Evolutionary conservation across 805 yeast species (phyloP).

Genomic region (Candida nitratophila): DNA sequence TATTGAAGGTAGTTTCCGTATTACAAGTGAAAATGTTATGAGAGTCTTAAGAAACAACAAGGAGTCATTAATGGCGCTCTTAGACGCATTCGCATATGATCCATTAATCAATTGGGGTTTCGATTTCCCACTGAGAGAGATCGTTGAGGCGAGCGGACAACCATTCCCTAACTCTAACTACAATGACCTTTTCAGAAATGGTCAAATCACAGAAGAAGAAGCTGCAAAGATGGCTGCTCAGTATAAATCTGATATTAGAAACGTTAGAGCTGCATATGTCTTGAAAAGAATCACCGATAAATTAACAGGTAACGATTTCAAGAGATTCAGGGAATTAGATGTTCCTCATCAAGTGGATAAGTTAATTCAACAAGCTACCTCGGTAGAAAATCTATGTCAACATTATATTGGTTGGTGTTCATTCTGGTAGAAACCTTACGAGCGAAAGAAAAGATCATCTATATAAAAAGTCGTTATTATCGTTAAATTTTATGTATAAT

Average conservation of each 20-base stretch:
- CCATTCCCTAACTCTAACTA: slow-evolving; percentile 61
- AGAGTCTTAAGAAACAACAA: slow-evolving; percentile 86
- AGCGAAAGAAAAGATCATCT: too few species aligned
- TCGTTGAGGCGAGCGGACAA: slow-evolving; percentile 67
- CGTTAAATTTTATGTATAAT: not conserved
- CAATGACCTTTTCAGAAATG: slow-evolving; percentile 62
- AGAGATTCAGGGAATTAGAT: slow-evolving; percentile 58
- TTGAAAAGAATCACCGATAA: slow-evolving; percentile 87
- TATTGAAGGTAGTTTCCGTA: slow-evolving; percentile 93
- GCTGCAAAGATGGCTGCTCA: slow-evolving; percentile 64
- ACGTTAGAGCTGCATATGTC: slow-evolving; percentile 87
- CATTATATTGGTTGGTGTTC: slow-evolving; percentile 99
- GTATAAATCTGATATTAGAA: slow-evolving; percentile 66
- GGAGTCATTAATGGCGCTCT: slow-evolving; percentile 94
- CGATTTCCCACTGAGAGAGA: slow-evolving; percentile 78
- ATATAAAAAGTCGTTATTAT: too few species aligned
- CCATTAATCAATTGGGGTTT: slow-evolving; percentile 99
- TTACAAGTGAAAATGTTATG: slow-evolving; percentile 97
- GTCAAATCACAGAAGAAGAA: slow-evolving; percentile 71
- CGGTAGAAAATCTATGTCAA: slow-evolving; percentile 92
- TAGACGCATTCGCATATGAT: slow-evolving; percentile 97
- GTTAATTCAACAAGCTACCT: slow-evolving; percentile 91
- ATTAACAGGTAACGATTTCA: slow-evolving; percentile 89
- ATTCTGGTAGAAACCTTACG: slow-evolving; percentile 89
- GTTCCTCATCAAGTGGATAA: slow-evolving; percentile 90